Base-by-base conservation (phyloP, 345 rosid genomes). In the Eucalyptus dawsonii region DNA sequence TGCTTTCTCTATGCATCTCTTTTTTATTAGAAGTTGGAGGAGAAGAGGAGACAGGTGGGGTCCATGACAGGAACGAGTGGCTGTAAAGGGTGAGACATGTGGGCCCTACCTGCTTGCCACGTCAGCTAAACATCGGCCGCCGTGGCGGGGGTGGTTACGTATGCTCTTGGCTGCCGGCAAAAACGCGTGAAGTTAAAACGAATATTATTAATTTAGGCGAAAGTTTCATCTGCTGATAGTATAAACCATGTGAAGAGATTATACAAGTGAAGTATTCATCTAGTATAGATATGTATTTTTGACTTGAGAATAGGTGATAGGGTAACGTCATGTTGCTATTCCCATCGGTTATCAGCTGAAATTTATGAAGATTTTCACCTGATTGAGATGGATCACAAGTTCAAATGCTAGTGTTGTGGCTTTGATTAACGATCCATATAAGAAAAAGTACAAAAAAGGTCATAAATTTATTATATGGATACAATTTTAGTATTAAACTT, bases 71-170 rank as follows among this genome's bases (percentile, higher is more conserved):
- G 91, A 93, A 92, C 88, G 91, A 40, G 50, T 91, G 89, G 97
- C 96, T 19, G 31, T 16, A 62, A 29, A 58, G 76, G 22, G 25
- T 87, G 24, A 65, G 93, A 91, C 94, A 94, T 94, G 96, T 96
- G 95, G 95, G 96, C 94, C 92, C 94, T 86, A 34, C 94, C 94
- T 89, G 93, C 90, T 90, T 88, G 95, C 96, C 96, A 93, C 90
- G 93, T 93, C 94, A 93, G 90, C 92, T 56, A 65, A 42, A 58
- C 37, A 16, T n/a, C 76, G 0, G 76, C 76, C 76, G 40, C 19
- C 11, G 76, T 65, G 37, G 21, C 3, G 37, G 40, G 17, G 76
- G 76, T n/a, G 40, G 40, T 65, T 53, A 0, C 25, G 9, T 4
- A 15, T n/a, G 11, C 76, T 65, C 76, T 65, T n/a, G 76, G 76